Percentiles rank a stretch among this genome's conserved stretches.
Evolutionary conservation across 2,329 filamentous ascomycete species (phyloP).

Genomic region (Diaporthe batatas): DNA sequence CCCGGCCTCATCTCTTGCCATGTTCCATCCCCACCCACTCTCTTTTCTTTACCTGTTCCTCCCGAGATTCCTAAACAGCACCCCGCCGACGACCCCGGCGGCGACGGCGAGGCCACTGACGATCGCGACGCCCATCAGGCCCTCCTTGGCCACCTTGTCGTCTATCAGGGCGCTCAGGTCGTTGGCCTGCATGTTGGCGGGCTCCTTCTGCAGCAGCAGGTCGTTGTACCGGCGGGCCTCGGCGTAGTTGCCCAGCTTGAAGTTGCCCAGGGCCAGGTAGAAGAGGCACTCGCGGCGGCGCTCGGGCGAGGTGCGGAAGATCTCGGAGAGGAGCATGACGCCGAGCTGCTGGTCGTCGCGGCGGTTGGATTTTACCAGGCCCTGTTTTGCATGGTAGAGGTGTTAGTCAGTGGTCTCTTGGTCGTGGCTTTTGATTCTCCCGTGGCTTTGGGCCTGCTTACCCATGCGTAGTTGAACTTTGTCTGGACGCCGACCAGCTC

Average conservation of each 20-base stretch:
- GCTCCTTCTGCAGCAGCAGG: conserved; percentile 89
- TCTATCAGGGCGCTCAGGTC: conserved; percentile 92
- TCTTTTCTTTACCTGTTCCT: conserved; percentile 63
- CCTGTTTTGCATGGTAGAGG: conserved; percentile 63
- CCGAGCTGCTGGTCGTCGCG: conserved; percentile 93
- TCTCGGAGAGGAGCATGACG: conserved; percentile 92
- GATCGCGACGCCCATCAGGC: conserved; percentile 93
- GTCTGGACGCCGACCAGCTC: conserved; percentile 97
- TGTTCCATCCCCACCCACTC: not conserved
- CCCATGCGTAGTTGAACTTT: conserved; percentile 99
- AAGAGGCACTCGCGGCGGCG: conserved; percentile 97
- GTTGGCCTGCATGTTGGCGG: conserved; percentile 88
- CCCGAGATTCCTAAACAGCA: conserved; percentile 82
- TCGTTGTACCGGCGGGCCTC: conserved; percentile 97
- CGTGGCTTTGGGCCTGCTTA: conserved; percentile 57
- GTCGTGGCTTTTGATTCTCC: not conserved
- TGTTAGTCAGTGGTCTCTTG: conserved; percentile 29
- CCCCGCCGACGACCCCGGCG: conserved; percentile 90
- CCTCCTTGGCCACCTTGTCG: conserved; percentile 95
- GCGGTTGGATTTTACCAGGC: conserved; percentile 90
- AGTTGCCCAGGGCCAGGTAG: conserved; percentile 97
- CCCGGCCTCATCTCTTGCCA: not conserved
- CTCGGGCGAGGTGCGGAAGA: conserved; percentile 94
- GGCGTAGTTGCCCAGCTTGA: conserved; percentile 97
- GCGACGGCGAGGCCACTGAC: conserved; percentile 92